A percentile compares a stretch with the other conserved stretches of the same genome.
Conservation (phyloP, 495 filamentous ascomycete species). For the Penicillium bovifimosum region DNA sequence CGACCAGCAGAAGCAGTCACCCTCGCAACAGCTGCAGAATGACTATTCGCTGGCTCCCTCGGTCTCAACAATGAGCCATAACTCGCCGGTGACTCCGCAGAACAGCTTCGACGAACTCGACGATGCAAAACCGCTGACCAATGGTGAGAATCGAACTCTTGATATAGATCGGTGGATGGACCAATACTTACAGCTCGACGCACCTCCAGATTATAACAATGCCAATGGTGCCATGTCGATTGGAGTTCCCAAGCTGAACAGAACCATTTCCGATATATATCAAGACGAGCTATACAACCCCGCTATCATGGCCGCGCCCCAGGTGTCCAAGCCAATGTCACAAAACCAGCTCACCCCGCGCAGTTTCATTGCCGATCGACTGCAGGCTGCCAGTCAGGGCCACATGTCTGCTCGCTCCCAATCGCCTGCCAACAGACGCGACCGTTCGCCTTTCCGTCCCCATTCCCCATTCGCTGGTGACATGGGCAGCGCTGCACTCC, state of each 20-base stretch:
- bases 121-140: conserved; percentile 41
- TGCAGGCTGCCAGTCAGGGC: conserved; percentile 72
- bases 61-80: conserved; percentile 50
- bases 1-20: conserved; percentile 44
- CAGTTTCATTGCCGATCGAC: conserved; percentile 63
- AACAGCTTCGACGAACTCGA: conserved; percentile 49
- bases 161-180: conserved; percentile 50
- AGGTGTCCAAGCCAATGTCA: conserved; percentile 36
- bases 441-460: conserved; percentile 77
- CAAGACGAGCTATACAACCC: conserved; percentile 83
- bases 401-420: conserved; percentile 58
- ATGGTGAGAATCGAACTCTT: conserved; percentile 47
- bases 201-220: conserved; percentile 42
- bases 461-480: conserved; percentile 59
- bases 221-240: conserved; percentile 31
- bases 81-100: conserved; percentile 54
- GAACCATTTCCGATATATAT: conserved; percentile 81
- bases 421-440: conserved; percentile 55
- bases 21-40: conserved; percentile 28
- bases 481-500: conserved; percentile 24
- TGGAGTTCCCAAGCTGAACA: conserved; percentile 69
- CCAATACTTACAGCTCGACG: conserved; percentile 55
- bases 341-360: conserved; percentile 48
- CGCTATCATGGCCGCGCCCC: conserved; percentile 48
- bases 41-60: conserved; percentile 49